phyloP scores from a whole-genome alignment of 306 rosid genomes.

The Crotalaria pallida region DNA sequence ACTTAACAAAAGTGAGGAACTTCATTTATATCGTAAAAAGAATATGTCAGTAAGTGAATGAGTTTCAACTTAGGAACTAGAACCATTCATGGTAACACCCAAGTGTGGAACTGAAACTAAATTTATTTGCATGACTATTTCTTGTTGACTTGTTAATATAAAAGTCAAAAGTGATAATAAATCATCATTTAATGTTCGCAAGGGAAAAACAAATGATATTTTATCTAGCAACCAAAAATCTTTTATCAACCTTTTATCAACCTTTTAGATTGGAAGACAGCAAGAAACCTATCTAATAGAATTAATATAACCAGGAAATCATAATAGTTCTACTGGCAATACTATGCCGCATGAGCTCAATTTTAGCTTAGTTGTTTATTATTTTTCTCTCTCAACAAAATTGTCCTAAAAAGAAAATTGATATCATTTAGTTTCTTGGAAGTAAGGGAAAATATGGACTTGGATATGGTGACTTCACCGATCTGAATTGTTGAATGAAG shows the following conservation, averaged over 20 bases:
- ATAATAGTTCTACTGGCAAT: background rate
- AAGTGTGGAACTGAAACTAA: background rate
- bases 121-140: background rate
- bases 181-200: background rate
- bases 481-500: too few species aligned
- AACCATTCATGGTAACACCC: background rate
- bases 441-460: too few species aligned
- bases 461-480: too few species aligned
- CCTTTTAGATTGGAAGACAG: background rate
- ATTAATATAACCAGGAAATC: constrained; percentile 11
- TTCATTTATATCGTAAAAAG: background rate
- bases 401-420: background rate
- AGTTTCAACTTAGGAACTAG: background rate
- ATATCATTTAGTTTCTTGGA: background rate
- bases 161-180: background rate
- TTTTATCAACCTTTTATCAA: background rate
- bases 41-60: background rate
- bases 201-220: background rate
- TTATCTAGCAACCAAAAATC: background rate
- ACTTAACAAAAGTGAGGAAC: background rate
- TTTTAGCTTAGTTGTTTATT: background rate
- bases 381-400: background rate
- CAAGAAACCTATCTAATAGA: constrained; percentile 38
- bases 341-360: background rate
- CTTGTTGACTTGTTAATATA: background rate